These are phyloP conservation scores for Penicillium pulvis DNA, from an alignment of 495 filamentous ascomycete species.

Conservation along the genomic window DNA sequence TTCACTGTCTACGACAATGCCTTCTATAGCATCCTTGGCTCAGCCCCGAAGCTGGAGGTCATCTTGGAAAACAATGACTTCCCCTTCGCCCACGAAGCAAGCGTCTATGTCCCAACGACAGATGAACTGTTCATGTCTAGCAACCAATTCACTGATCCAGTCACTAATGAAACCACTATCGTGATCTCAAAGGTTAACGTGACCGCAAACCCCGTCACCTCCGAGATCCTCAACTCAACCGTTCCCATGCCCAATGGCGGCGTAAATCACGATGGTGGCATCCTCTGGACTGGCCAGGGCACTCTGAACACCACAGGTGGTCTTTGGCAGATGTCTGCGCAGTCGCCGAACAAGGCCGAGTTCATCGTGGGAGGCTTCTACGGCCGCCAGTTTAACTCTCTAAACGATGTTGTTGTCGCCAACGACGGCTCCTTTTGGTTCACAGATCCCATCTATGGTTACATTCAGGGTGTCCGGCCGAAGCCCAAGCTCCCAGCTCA, in stretches of 20 bases:
- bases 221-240: slow-evolving; percentile 37
- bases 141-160: slow-evolving; percentile 42
- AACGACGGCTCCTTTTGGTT: slow-evolving; percentile 54
- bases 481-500: slow-evolving; percentile 47
- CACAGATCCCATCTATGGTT: slow-evolving; percentile 56
- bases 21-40: slow-evolving; percentile 41
- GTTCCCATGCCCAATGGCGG: slow-evolving; percentile 61
- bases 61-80: slow-evolving; percentile 39
- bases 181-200: slow-evolving; percentile 39
- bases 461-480: slow-evolving; percentile 43
- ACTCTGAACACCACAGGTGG: slow-evolving; percentile 49
- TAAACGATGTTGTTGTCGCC: slow-evolving; percentile 49
- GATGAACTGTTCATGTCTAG: slow-evolving; percentile 63
- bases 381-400: slow-evolving; percentile 47
- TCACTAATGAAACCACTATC: slow-evolving; percentile 35
- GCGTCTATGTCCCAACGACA: slow-evolving; percentile 54
- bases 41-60: slow-evolving; percentile 37
- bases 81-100: slow-evolving; percentile 62
- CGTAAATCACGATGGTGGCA: slow-evolving; percentile 43
- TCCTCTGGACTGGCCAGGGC: slow-evolving; percentile 58
- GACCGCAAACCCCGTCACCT: slow-evolving; percentile 32
- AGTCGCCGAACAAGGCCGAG: slow-evolving; percentile 35
- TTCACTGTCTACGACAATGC: slow-evolving; percentile 35
- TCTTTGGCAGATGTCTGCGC: slow-evolving; percentile 36
- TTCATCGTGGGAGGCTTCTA: slow-evolving; percentile 44